phyloP scores from a whole-genome alignment of 306 rosid species.

The Coriaria nepalensis region DNA sequence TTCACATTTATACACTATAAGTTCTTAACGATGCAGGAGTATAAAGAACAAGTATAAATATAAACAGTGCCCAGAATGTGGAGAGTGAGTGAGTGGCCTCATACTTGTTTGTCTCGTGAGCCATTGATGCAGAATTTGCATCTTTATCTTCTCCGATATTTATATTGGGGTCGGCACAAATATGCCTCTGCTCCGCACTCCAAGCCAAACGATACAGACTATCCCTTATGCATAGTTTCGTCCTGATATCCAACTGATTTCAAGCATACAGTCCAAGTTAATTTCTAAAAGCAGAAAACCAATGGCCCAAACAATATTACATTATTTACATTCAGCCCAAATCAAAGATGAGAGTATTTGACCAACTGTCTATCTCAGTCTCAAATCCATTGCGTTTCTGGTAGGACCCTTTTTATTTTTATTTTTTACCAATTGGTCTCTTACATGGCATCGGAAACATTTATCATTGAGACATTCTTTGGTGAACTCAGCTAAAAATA shows the following conservation, averaged over 20 bases:
- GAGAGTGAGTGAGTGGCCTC: slow-evolving; percentile 9
- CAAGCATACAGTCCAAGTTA: slow-evolving; percentile 2
- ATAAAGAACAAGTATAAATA: too few species aligned
- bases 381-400: too few species aligned
- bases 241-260: slow-evolving; percentile 59
- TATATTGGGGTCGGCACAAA: slow-evolving; percentile 21
- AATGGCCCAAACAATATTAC: not conserved
- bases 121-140: slow-evolving; percentile 25
- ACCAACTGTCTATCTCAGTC: too few species aligned
- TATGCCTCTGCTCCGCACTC: slow-evolving; percentile 78
- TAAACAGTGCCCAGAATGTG: not conserved
- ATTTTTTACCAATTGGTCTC: too few species aligned
- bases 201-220: slow-evolving; percentile 84
- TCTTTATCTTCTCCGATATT: slow-evolving; percentile 32
- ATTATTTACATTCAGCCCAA: not conserved
- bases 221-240: slow-evolving; percentile 77
- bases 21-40: too few species aligned
- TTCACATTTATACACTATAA: too few species aligned
- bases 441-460: too few species aligned
- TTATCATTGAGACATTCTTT: too few species aligned
- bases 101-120: slow-evolving; percentile 46
- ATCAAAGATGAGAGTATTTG: too few species aligned
- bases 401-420: too few species aligned
- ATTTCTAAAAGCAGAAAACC: slow-evolving; percentile 2
- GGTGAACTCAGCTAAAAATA: too few species aligned